Base-by-base conservation (phyloP, 2,329 filamentous ascomycete genomes). In the Pseudocercospora pini-densiflorae region DNA sequence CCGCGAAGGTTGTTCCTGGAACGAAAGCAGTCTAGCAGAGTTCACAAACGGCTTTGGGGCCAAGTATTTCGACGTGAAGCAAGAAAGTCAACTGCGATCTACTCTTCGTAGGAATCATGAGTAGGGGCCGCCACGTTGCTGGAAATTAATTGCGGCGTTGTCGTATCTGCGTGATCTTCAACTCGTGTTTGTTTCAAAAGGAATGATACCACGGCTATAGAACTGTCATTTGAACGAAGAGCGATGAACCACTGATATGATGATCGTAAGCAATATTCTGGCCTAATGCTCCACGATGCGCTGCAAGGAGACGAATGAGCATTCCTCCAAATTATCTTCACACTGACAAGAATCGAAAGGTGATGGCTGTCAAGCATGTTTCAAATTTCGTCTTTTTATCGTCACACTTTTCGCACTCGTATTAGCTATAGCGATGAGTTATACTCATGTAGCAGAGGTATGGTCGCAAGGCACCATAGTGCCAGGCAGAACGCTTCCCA, bases 321-420 rank as follows among this genome's bases (percentile, higher is more conserved):
- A 31, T 9, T 31, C 8, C 29, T 31, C 29, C 29, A 31, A 31
- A 33, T 33, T 10, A 33, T 33, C 31, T 33, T 12, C 31, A 33
- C 31, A 33, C 21, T 21, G 27, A 27, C 19, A 57, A 33, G 27
- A 29, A 57, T 10, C 19, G 53, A 57, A 57, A 57, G 45, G 5
- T 21, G 54, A 58, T 12, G 33, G 14, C 54, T 16, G 1, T 49
- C 14, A 49, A 51, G 53, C 51, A 29, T 24, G 55, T 21, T 36
- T 27, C 24, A 19, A 51, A 6, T 23, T 65, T 62, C 45, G 5
- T 45, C 51, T 31, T 54, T 27, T 31, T 53, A 51, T 62, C 45
- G 58, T 59, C 63, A 65, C 51, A 58, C 53, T 66, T 27, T 49
- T 55, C 21, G n/a, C 29, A 40, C 31, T 19, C 54, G 29, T 40